phyloP scores from a whole-genome alignment of 345 rosid genomes.

The Pelargonium nanum region DNA sequence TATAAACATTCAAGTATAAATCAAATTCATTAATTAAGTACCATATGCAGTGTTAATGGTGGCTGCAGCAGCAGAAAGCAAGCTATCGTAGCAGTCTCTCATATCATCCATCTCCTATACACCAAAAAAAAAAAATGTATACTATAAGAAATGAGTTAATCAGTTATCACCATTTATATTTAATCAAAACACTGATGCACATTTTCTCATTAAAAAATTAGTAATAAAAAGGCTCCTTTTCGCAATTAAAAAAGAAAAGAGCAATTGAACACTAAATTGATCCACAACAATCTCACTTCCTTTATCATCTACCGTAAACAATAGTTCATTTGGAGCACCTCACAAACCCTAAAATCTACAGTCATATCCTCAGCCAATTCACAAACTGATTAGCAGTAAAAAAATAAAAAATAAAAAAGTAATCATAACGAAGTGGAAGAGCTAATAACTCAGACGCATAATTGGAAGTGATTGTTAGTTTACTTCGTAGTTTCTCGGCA shows the following conservation, averaged over 20 bases:
- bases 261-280: not conserved
- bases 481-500: not conserved
- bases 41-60: constrained; percentile 87
- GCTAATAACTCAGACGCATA: not conserved
- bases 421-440: not conserved
- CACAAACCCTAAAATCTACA: not conserved
- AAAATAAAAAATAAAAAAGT: too few species aligned
- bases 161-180: not conserved
- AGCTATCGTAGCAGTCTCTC: constrained; percentile 85
- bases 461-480: not conserved
- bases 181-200: not conserved
- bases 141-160: not conserved
- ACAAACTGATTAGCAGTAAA: not conserved
- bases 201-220: too few species aligned
- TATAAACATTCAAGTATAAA: constrained; percentile 1
- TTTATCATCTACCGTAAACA: too few species aligned
- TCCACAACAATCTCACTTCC: not conserved
- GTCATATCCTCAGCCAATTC: not conserved
- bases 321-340: not conserved
- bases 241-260: not conserved
- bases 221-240: not conserved
- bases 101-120: constrained; percentile 72
- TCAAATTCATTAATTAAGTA: constrained; percentile 11
- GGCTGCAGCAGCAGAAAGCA: constrained; percentile 94
- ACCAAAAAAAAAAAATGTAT: constrained; percentile 1